These are phyloP conservation scores for Suhomyces faveliae DNA, from an alignment of 805 yeast genomes.

Conservation along the genomic window DNA sequence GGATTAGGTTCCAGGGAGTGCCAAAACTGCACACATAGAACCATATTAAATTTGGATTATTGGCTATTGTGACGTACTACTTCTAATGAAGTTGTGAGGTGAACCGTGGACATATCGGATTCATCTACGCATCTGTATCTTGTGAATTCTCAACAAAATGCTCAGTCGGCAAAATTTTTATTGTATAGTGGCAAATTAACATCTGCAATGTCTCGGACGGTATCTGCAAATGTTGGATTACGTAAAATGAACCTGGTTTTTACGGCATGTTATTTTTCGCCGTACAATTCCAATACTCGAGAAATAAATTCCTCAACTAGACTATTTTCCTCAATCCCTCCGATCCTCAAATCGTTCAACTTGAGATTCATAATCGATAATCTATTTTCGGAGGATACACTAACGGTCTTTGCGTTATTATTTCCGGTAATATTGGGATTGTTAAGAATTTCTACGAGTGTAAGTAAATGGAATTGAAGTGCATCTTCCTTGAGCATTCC, in stretches of 20 bases:
- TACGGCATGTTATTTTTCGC: background rate
- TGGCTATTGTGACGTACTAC: background rate
- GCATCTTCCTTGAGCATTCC: slow-evolving; percentile 50
- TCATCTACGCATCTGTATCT: background rate
- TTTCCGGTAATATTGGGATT: slow-evolving; percentile 42
- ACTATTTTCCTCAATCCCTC: slow-evolving; percentile 66
- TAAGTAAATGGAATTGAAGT: slow-evolving; percentile 53
- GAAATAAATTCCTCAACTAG: slow-evolving; percentile 68
- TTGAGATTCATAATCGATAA: slow-evolving; percentile 59
- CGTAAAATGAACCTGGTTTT: background rate
- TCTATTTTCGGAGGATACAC: slow-evolving; percentile 46
- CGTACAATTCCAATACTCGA: slow-evolving; percentile 21
- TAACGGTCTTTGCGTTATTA: slow-evolving; percentile 38
- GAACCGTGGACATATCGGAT: background rate
- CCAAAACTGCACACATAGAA: background rate
- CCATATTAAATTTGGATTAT: background rate
- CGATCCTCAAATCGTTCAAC: slow-evolving; percentile 55
- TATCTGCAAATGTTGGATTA: background rate
- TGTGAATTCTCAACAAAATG: background rate
- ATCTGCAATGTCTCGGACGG: background rate
- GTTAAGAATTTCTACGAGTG: slow-evolving; percentile 46
- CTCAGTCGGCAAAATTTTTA: background rate
- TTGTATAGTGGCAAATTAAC: background rate
- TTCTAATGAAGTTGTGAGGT: background rate
- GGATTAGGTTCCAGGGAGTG: background rate